Evolutionary conservation across 768 basidiomycete genomes (phyloP), one percentile per base, ranked within the genome.

Genomic region (Omphalotus guepiniiformis): DNA sequence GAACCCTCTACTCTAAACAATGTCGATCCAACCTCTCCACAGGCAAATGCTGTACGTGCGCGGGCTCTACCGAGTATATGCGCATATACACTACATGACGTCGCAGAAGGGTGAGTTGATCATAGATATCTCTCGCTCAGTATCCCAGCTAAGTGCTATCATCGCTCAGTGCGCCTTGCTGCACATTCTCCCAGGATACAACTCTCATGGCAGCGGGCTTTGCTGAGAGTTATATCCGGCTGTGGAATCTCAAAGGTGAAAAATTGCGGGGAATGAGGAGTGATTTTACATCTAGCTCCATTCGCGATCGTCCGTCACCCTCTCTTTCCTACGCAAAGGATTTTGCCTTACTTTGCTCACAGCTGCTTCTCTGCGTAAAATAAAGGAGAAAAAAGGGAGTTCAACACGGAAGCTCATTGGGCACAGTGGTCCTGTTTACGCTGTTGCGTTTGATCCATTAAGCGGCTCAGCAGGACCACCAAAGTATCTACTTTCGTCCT

Each of bases 181-280:
- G 83, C 49, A 80, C 84, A 15, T 97, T 98, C 60, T 98, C 96
- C 23, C 76, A 77, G 32, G 96, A 99, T 64, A 86, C 85, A 0
- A 87, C 94, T 6, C 65, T 98, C 9, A 82, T 99, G 80, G 96
- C 95, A 1, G 88, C 87, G 37, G 96, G 96, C 3, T 97, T 96
- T 61, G 80, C 90, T 21, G 94, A 99, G 66, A 97, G 93, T 58
- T 94, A 92, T 59, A 88, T 98, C 51, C 79, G 93, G 36, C 55
- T 99, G 52, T 99, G 96, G 94, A 95, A 80, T 61, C 68, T 98
- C 42, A 97, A 93, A 59, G 93, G 93, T 28, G 91, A 96, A 59
- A 89, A 85, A 55, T 65, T 99, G 27, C 80, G 72, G 56, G 90
- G 87, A 4, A 61, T 86, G 49, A 75, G 83, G 47, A 91, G 82